Evolutionary conservation across 1,284 basidiomycete genomes (phyloP).

Genomic region (Trametes pubescens): DNA sequence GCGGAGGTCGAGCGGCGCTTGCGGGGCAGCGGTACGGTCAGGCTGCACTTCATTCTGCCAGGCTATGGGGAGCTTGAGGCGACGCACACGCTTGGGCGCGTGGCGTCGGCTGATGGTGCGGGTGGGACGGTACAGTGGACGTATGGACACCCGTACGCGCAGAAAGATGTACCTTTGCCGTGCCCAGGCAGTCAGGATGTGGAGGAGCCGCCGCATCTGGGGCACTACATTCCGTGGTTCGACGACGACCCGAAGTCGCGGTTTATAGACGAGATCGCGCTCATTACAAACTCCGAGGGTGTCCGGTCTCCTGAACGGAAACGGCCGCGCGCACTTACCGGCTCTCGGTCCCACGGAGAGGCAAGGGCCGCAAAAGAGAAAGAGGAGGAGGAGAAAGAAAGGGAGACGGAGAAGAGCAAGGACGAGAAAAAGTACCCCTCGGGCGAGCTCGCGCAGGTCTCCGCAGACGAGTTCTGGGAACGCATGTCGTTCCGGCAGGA

Average conservation of each 20-base stretch:
- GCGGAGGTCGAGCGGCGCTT: constrained; percentile 43
- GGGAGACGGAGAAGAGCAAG: constrained; percentile 40
- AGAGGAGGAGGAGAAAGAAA: constrained; percentile 36
- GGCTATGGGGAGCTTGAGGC: constrained; percentile 80
- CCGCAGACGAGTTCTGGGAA: constrained; percentile 90
- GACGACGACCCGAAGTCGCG: constrained; percentile 94
- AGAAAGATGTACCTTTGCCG: constrained; percentile 64
- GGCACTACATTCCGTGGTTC: constrained; percentile 84
- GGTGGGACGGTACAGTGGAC: constrained; percentile 54
- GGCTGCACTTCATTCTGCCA: constrained; percentile 76
- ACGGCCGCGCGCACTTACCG: constrained; percentile 43
- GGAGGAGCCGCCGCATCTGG: constrained; percentile 57
- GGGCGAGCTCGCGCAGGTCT: constrained; percentile 65
- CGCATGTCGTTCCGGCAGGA: constrained; percentile 95
- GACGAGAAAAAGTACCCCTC: constrained; percentile 28
- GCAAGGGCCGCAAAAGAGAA: constrained; percentile 38
- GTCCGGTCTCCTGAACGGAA: constrained; percentile 69
- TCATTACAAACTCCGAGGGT: constrained; percentile 63
- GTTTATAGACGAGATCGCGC: constrained; percentile 88
- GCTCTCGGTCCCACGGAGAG: constrained; percentile 14
- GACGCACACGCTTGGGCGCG: constrained; percentile 55
- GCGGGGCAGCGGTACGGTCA: constrained; percentile 41
- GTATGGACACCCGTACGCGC: constrained; percentile 81
- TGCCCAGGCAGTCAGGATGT: constrained; percentile 50
- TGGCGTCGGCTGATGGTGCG: constrained; percentile 25